phyloP scores from a whole-genome alignment of 108 stramenopile genomes.

The Nannochloropsis gaditana region DNA sequence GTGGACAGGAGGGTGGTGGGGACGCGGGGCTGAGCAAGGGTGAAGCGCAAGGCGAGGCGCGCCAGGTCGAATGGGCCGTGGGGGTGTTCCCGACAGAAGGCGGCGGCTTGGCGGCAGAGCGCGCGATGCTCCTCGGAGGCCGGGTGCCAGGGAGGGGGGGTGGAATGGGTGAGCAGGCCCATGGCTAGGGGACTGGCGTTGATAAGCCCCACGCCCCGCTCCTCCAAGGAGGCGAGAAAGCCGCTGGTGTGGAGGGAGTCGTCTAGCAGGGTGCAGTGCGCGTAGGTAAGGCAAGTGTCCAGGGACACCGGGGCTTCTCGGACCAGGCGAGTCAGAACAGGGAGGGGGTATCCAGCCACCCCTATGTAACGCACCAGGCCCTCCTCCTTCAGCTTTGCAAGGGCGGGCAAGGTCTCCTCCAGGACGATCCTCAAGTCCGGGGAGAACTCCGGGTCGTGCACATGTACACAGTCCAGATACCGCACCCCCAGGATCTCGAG shows the following conservation, averaged over 20 bases:
- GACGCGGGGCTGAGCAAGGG: not conserved
- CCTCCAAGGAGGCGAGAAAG: not conserved
- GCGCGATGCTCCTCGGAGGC: not conserved
- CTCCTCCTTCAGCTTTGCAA: not conserved
- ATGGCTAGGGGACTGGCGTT: not conserved
- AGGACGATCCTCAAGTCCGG: slow-evolving; percentile 11
- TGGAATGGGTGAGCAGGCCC: not conserved
- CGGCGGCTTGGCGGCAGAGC: not conserved
- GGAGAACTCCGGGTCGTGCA: not conserved
- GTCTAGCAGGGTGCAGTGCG: not conserved
- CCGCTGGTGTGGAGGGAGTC: not conserved
- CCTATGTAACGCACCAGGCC: not conserved
- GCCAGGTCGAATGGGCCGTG: not conserved
- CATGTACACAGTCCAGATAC: slow-evolving; percentile 4
- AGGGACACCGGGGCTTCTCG: not conserved
- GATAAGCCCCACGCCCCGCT: not conserved
- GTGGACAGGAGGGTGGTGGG: not conserved
- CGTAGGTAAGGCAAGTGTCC: not conserved
- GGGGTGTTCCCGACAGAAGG: not conserved
- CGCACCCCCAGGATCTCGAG: not conserved
- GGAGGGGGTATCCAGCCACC: not conserved
- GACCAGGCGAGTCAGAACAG: not conserved
- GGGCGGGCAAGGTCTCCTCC: not conserved
- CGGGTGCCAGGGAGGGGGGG: not conserved
- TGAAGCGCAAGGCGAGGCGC: not conserved